These are phyloP conservation scores for Euphorbia pulcherrima DNA, from an alignment of 345 rosid species.

Conservation along the genomic window DNA sequence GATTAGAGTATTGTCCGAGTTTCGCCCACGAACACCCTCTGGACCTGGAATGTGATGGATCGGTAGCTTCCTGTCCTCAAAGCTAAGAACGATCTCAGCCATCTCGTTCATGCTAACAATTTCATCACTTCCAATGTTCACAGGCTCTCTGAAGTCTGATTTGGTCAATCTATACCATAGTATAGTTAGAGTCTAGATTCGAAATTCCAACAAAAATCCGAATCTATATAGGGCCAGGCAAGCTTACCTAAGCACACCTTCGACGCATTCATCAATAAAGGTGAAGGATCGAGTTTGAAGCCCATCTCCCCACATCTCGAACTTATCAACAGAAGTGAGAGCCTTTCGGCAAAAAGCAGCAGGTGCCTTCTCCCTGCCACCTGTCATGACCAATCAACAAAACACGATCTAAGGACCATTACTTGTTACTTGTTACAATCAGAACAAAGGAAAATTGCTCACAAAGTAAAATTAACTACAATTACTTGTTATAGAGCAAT, in stretches of 20 bases:
- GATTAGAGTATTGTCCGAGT: constrained; percentile 93
- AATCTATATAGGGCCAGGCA: neutral
- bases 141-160: constrained; percentile 97
- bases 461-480: neutral
- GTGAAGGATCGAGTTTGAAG: constrained; percentile 95
- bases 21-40: constrained; percentile 98
- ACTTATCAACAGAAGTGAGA: constrained; percentile 71
- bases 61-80: constrained; percentile 81
- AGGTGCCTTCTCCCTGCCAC: constrained; percentile 99
- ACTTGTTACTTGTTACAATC: too few relatives aligned
- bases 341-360: constrained; percentile 99
- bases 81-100: constrained; percentile 94
- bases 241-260: constrained; percentile 86
- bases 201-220: neutral
- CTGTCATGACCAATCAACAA: constrained; percentile 28
- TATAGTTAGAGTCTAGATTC: neutral
- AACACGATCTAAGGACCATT: constrained; percentile 6
- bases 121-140: constrained; percentile 98
- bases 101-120: constrained; percentile 99
- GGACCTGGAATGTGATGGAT: constrained; percentile 98
- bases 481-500: neutral
- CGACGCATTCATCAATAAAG: constrained; percentile 98
- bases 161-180: constrained; percentile 61
- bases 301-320: constrained; percentile 99
- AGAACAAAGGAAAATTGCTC: constrained; percentile 1